Evolutionary conservation across 805 yeast genomes (phyloP).

Genomic region (Yamadazyma takamatsuzukensis): DNA sequence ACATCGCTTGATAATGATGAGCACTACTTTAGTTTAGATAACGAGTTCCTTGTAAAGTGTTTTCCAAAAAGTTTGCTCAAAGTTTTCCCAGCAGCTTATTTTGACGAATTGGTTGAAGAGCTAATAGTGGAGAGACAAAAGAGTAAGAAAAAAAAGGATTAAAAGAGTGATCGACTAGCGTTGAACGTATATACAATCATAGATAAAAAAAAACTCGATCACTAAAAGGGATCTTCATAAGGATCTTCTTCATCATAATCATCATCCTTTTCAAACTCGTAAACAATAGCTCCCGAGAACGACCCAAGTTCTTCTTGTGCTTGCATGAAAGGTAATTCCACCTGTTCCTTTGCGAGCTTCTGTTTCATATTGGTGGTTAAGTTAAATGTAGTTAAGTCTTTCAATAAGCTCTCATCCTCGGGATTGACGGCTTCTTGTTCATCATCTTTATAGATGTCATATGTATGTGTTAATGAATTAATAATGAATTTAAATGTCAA

Average conservation of each 20-base stretch:
- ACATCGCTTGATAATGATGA: constrained; percentile 17
- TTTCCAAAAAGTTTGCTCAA: constrained; percentile 15
- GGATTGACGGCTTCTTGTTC: constrained; percentile 14
- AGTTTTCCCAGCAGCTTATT: constrained; percentile 17
- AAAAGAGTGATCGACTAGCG: too few species aligned
- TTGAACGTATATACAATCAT: too few species aligned
- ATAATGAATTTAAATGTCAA: constrained; percentile 51
- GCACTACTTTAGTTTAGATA: constrained; percentile 12
- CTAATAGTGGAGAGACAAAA: constrained; percentile 6
- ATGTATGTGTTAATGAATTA: constrained; percentile 45
- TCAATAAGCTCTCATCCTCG: constrained; percentile 54
- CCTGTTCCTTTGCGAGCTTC: constrained; percentile 73
- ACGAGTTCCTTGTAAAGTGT: constrained; percentile 17
- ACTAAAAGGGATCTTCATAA: constrained; percentile 87
- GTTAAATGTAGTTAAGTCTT: constrained; percentile 84
- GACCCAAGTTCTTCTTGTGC: constrained; percentile 69
- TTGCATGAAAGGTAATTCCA: constrained; percentile 84
- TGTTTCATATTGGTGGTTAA: constrained; percentile 73
- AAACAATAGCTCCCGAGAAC: constrained; percentile 89
- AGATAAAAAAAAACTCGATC: too few species aligned
- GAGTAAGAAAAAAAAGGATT: constrained; percentile 4
- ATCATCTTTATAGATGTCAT: constrained; percentile 26
- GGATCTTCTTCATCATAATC: constrained; percentile 99
- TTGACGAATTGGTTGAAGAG: constrained; percentile 15
- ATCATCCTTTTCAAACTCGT: constrained; percentile 93